A percentile compares a stretch with the other conserved stretches of the same genome.
phyloP scores from a whole-genome alignment of 225 moss, liverwort and hornwort genomes.

The Lunularia cruciata region DNA sequence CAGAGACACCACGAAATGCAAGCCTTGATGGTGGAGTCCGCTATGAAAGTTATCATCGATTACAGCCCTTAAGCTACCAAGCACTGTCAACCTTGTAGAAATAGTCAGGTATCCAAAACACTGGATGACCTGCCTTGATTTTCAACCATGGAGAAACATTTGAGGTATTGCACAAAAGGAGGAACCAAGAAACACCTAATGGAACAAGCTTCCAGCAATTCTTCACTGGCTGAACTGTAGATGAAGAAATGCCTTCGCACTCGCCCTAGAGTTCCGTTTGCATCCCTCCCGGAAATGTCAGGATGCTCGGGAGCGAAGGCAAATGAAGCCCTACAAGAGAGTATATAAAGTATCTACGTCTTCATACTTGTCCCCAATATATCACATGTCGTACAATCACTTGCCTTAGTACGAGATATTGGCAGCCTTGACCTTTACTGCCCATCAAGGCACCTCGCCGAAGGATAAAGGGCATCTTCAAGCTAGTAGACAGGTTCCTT shows the following conservation, averaged over 20 bases:
- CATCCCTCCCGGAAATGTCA: background rate
- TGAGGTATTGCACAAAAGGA: background rate
- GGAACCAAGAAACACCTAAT: background rate
- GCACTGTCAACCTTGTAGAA: background rate
- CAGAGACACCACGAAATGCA: too few relatives aligned
- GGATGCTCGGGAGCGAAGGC: background rate
- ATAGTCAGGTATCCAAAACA: too few relatives aligned
- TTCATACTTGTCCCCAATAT: slow-evolving; percentile 16
- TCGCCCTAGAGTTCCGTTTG: slow-evolving; percentile 5
- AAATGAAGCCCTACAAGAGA: slow-evolving; percentile 7
- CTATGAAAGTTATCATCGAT: too few relatives aligned
- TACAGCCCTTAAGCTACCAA: background rate
- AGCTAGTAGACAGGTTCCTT: slow-evolving; percentile 6
- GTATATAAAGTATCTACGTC: background rate
- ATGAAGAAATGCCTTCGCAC: background rate
- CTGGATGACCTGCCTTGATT: background rate
- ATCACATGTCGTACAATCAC: slow-evolving; percentile 10
- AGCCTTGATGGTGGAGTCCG: too few relatives aligned
- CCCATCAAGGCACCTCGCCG: background rate
- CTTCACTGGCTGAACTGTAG: background rate
- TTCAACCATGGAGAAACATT: background rate
- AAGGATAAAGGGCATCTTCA: background rate
- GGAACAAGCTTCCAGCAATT: background rate
- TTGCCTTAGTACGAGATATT: background rate
- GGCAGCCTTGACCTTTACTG: background rate